phyloP scores from a whole-genome alignment of 176 grass and related monocot genomes.

The Miscanthus lutarioriparius region DNA sequence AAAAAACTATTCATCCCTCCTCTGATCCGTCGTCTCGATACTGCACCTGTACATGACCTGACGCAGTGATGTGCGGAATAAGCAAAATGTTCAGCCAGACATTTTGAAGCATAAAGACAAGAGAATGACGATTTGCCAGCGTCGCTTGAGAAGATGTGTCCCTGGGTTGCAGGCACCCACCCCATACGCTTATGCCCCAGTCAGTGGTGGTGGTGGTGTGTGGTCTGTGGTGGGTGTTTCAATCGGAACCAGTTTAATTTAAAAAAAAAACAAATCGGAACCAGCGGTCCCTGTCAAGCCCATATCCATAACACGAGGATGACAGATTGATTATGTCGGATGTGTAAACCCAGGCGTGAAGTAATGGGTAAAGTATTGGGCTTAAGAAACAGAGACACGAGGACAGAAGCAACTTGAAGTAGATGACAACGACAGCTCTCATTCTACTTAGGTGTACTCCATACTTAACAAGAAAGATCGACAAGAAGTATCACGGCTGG shows the following conservation, averaged over 20 bases:
- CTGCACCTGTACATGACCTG: no score
- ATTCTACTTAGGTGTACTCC: no score
- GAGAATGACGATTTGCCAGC: background rate
- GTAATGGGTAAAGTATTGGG: conserved; percentile 31
- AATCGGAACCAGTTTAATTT: background rate
- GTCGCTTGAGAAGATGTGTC: background rate
- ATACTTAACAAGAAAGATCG: background rate
- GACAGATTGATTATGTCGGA: background rate
- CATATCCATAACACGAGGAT: background rate
- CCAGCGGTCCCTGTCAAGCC: background rate
- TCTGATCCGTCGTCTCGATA: no score
- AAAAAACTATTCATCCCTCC: no score
- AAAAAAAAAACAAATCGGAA: background rate
- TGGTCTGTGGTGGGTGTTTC: background rate
- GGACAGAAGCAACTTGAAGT: background rate
- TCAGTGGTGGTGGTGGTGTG: background rate
- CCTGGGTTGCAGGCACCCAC: background rate
- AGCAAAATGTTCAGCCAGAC: background rate
- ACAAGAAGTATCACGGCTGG: no score
- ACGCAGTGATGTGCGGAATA: background rate
- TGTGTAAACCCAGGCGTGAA: conserved; percentile 32
- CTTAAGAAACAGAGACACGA: background rate
- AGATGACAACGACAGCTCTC: background rate
- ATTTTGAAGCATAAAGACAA: background rate
- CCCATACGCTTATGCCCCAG: background rate